Evolutionary conservation across 1,284 basidiomycete genomes (phyloP).

Genomic region (Ganoderma lingzhi): DNA sequence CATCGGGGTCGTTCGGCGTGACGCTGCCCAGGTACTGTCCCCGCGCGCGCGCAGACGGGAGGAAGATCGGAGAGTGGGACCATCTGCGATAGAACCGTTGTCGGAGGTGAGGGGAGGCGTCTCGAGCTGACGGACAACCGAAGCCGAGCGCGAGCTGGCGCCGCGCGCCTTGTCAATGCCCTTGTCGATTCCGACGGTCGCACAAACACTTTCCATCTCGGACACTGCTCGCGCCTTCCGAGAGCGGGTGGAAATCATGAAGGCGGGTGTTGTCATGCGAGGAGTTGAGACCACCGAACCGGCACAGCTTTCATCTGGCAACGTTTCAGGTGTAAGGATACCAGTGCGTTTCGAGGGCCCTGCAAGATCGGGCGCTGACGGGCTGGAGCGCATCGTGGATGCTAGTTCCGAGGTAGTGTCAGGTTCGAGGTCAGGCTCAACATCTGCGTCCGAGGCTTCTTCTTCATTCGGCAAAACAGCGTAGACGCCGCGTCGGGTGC

Average conservation of each 20-base stretch:
- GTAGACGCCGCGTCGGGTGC: constrained; percentile 81
- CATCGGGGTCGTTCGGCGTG: constrained; percentile 38
- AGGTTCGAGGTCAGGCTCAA: constrained; percentile 56
- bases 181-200: constrained; percentile 25
- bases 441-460: constrained; percentile 50
- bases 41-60: constrained; percentile 37
- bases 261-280: constrained; percentile 39
- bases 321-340: constrained; percentile 45
- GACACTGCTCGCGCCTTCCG: constrained; percentile 53
- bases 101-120: constrained; percentile 47
- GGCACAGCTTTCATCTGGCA: constrained; percentile 25
- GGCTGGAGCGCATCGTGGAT: constrained; percentile 45
- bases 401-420: constrained; percentile 53
- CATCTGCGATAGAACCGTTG: constrained; percentile 34
- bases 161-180: constrained; percentile 24
- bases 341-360: constrained; percentile 38
- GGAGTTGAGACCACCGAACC: constrained; percentile 30
- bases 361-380: constrained; percentile 33
- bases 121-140: constrained; percentile 41
- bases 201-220: constrained; percentile 34
- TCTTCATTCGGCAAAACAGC: constrained; percentile 66
- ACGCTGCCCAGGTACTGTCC: constrained; percentile 33
- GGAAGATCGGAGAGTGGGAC: constrained; percentile 39
- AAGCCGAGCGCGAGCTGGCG: constrained; percentile 32
- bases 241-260: constrained; percentile 65